These are phyloP conservation scores for Metarhizium sp. DNA, from an alignment of 2,329 filamentous ascomycete species.

Conservation along the genomic window DNA sequence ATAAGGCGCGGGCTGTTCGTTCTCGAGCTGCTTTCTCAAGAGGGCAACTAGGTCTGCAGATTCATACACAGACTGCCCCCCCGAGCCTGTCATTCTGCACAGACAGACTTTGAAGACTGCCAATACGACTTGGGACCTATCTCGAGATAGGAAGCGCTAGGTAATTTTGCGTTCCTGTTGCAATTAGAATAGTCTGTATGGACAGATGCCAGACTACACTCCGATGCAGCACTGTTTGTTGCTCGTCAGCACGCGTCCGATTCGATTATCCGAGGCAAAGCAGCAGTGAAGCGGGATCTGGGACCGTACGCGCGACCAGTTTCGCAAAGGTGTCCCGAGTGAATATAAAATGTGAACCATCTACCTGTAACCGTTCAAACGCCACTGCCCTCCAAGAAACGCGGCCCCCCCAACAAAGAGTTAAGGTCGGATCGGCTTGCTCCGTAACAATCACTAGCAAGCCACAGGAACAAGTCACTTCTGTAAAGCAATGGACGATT, in stretches of 20 bases:
- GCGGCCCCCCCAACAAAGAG: not conserved
- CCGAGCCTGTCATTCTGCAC: not conserved
- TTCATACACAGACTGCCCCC: not conserved
- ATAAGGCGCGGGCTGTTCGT: not conserved
- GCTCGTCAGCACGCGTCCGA: not conserved
- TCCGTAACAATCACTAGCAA: not conserved
- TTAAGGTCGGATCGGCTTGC: not conserved
- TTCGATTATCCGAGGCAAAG: not conserved
- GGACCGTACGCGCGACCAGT: not conserved
- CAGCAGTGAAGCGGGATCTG: not conserved
- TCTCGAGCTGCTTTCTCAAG: not conserved
- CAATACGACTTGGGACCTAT: not conserved
- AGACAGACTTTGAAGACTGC: not conserved
- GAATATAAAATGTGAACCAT: not conserved
- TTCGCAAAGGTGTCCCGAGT: not conserved
- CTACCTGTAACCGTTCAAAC: not conserved
- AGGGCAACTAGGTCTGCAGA: not conserved
- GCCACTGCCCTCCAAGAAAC: not conserved
- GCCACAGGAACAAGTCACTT: not conserved
- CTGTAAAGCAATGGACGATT: not conserved
- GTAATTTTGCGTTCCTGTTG: not conserved
- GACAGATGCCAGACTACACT: not conserved
- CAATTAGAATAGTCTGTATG: not conserved
- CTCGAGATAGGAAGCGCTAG: not conserved
- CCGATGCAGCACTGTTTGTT: not conserved